Evolutionary conservation across 1,284 basidiomycete species (phyloP), one percentile per base, ranked within the genome.

Genomic region (Leccinum idahoense): DNA sequence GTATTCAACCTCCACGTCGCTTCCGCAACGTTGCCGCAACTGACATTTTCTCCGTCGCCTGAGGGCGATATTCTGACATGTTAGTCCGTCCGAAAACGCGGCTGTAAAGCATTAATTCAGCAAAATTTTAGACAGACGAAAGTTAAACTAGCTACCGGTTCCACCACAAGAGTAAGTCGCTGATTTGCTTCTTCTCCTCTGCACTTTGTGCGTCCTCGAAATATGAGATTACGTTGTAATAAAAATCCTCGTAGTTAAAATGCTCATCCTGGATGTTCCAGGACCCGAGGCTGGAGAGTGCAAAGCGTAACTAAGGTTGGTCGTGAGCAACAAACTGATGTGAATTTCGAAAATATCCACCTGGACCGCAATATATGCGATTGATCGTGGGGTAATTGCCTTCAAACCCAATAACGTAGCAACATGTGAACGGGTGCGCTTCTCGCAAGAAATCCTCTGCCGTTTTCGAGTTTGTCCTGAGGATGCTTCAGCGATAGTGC

Each of bases 351-450:
- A 55, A 29, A n/a, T 4, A 15, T 7, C 11, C 15, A 74, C 74
- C 69, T 69, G 71, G 6, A 70, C 69, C 55, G 70, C 70, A 18
- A 66, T 59, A 61, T 74, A 74, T n/a, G 73, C 74, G 41, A 75
- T 70, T 4, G 70, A 63, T 11, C 69, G 63, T 0, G 71, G 69
- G 3, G 67, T 71, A 3, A 76, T 72, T 18, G 64, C 14, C 26
- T 55, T 55, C 53, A 55, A 32, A 1, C 26, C 6, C 26, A 55
- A n/a, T 12, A 60, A 14, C 60, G 61, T 26, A 29, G 74, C 72
- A n/a, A 74, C 67, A 58, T 68, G 65, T 12, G 61, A 57, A 2
- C 62, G 59, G 2, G 63, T 65, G 12, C 20, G 51, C 18, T 11
- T 12, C 51, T 53, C 20, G 10, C 8, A 20, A 51, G 29, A 23